Base-by-base conservation (phyloP, 75 land plant genomes). In the Ceratopteris richardii region DNA sequence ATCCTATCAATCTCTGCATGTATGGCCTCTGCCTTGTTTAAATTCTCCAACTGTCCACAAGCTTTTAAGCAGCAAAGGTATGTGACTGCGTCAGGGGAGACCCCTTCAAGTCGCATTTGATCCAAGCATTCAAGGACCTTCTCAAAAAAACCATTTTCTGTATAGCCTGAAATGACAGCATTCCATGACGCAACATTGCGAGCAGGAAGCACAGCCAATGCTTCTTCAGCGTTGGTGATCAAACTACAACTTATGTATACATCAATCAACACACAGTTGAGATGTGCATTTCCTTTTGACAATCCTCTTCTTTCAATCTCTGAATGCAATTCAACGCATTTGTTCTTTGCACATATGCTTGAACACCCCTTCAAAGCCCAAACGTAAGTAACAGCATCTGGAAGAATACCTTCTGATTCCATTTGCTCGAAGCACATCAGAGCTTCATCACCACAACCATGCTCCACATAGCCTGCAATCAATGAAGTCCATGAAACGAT, bases 21-120 rank as follows among this genome's bases (percentile, higher is more conserved):
- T 39, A 77, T 54, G 12, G 53, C 40, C 23, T 50, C 58, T 22
- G 61, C 80, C 27, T 67, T 46, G 27, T 31, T 56, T 57, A 81
- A 22, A 55, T 79, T 67, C 17, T 20, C 39, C 42, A 40, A 40
- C 23, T 81, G 72, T 17, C 77, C 82, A 71, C 89, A 78, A 30
- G 89, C 89, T 60, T 73, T 81, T 6, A 85, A 69, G 55, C 81
- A 70, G 44, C 82, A 62, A 0, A 84, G 82, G 51, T 58, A 85
- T 0, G 89, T 81, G 53, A 70, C 82, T 22, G 58, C 58, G 73
- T 85, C 89, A 13, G 75, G 61, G 31, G 43, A 52, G 24, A 79
- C 61, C n/a, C 84, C 80, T 25, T 21, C 47, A 22, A 21, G 26
- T 39, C 53, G 40, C 89, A 85, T 85, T 20, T 68, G 37, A 19